Percentiles rank a stretch among this genome's conserved stretches.
phyloP scores from a whole-genome alignment of 352 stramenopile species.

The Phytopythium montanum region DNA sequence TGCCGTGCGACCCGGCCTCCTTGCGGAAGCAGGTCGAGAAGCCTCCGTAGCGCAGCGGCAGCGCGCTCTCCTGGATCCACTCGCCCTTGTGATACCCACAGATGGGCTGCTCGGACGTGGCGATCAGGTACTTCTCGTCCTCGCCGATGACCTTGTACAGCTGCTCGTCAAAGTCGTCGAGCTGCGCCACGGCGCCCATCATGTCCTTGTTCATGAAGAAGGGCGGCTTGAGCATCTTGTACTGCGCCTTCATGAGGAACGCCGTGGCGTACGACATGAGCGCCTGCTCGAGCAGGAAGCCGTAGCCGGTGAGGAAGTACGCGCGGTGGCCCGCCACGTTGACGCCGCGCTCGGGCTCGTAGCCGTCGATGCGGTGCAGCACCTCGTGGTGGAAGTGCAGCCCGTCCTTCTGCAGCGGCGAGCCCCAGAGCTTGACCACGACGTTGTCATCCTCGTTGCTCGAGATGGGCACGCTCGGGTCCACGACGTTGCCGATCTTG shows the following conservation, averaged over 20 bases:
- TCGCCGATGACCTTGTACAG: constrained; percentile 98
- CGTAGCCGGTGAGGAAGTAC: constrained; percentile 99
- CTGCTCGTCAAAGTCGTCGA: constrained; percentile 99
- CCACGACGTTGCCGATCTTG: constrained; percentile 97
- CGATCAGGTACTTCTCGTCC: constrained; percentile 99
- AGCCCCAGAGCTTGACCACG: constrained; percentile 87
- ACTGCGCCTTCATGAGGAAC: constrained; percentile 94
- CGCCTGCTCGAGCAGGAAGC: constrained; percentile 98
- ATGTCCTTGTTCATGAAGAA: constrained; percentile 99
- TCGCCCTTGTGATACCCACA: constrained; percentile 98
- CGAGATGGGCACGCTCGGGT: constrained; percentile 94
- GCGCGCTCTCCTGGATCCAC: constrained; percentile 81
- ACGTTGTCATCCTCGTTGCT: constrained; percentile 97
- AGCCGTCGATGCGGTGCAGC: constrained; percentile 98
- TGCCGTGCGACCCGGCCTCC: constrained; percentile 97
- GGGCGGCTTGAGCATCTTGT: constrained; percentile 98
- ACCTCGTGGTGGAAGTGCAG: constrained; percentile 95
- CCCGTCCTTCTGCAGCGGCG: constrained; percentile 61
- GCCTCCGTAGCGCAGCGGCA: constrained; percentile 89
- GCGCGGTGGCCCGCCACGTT: constrained; percentile 96
- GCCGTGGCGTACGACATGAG: constrained; percentile 98
- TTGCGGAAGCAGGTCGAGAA: constrained; percentile 99
- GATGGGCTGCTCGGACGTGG: constrained; percentile 99
- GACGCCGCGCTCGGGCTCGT: constrained; percentile 96
- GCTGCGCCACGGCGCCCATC: constrained; percentile 98